A percentile compares a stretch with the other conserved stretches of the same genome.
phyloP scores from a whole-genome alignment of 805 yeast species.

The Teunomyces kruisii region DNA sequence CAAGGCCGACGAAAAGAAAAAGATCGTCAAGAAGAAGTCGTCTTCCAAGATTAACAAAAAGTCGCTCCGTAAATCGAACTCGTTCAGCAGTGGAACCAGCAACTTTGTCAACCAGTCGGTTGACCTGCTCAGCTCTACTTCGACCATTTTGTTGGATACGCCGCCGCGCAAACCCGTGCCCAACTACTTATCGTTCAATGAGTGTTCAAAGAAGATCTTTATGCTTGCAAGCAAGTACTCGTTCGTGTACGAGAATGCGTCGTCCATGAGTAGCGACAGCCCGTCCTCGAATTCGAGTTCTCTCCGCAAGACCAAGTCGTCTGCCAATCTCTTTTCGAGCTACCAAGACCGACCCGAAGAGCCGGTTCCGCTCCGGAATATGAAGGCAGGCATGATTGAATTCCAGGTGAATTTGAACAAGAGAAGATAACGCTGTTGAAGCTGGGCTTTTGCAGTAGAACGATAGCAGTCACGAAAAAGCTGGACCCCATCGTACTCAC shows the following conservation, averaged over 20 bases:
- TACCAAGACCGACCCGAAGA: not conserved
- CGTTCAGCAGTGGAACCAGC: constrained; percentile 8
- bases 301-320: constrained; percentile 1
- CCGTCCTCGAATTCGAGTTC: not conserved
- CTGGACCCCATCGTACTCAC: too few species aligned
- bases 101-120: not conserved
- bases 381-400: constrained; percentile 16
- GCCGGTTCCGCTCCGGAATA: constrained; percentile 10
- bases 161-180: constrained; percentile 6
- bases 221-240: constrained; percentile 10
- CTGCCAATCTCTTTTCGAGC: not conserved
- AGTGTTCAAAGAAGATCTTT: constrained; percentile 11
- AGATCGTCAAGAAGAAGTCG: constrained; percentile 8
- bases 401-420: constrained; percentile 14
- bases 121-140: not conserved
- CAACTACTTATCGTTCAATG: constrained; percentile 10
- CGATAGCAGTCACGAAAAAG: not conserved
- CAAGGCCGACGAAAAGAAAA: constrained; percentile 5
- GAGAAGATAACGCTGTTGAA: not conserved
- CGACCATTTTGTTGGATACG: not conserved
- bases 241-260: constrained; percentile 13
- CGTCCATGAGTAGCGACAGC: not conserved
- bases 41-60: constrained; percentile 12
- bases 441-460: not conserved
- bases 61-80: constrained; percentile 11